Base-by-base conservation (phyloP, 805 yeast species). In the Teunomyces stri region DNA sequence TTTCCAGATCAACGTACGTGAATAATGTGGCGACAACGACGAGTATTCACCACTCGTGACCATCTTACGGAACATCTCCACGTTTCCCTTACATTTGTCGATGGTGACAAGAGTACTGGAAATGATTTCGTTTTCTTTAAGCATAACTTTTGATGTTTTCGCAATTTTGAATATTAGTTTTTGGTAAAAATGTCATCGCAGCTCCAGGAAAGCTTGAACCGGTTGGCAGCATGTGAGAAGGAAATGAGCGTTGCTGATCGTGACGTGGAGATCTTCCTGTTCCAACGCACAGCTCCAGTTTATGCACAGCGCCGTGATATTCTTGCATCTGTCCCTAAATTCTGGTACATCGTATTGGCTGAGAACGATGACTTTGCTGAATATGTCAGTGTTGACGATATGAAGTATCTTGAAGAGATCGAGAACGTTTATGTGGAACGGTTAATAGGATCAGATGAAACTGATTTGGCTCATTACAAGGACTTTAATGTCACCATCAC, bases 271-370 rank as follows among this genome's bases (percentile, higher is more conserved):
- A 63, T 76, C 38, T 78, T 68, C 51, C 72, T 87, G 43, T 62
- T 84, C 33, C 64, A 66, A 42, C 66, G 76, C 27, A 76, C 89
- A 6, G 78, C 76, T 52, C 78, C 82, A 15, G 71, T 87, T 6
- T 89, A 81, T 59, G 70, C 61, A 5, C 65, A 76, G 48, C 73
- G 97, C 55, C 74, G 87, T 20, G 69, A 57, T 5, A 66, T 77
- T n/a, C 70, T 84, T 12, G 47, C 56, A 4, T 62, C 72, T 3
- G 78, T 90, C 37, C 89, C 91, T 1, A 79, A 80, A 52, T 90
- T 92, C 64, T 92, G 98, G 98, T 85, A 87, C 57, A 79, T 85
- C 45, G 96, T 87, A 0, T 66, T 92, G 9, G 89, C 91, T 2
- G 89, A 87, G 59, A 86, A 86, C 57, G 85, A 87, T 44, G 96